Base-by-base conservation (phyloP, 345 rosid genomes). In the Trapa incisa region DNA sequence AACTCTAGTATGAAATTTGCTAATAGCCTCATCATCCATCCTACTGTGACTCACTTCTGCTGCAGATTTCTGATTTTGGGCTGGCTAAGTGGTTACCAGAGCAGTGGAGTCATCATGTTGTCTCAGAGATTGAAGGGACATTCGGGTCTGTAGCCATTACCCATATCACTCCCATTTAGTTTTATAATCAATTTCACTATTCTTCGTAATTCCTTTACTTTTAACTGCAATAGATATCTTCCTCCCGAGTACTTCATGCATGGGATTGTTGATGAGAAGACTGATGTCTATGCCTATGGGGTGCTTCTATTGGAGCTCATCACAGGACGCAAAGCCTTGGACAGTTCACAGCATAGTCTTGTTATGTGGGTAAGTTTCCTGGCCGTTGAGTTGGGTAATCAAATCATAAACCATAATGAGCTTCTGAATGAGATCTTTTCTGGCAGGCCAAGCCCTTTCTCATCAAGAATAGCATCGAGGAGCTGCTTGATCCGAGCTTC, bases 171-270 rank as follows among this genome's bases (percentile, higher is more conserved):
- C 39, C 29, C 13, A 33, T 12, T 39, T 7, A 36, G 42, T 7
- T 36, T 13, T 61, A n/a, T 15, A 15, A 16, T 33, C 47, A 15
- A 37, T 37, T 2, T 11, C 65, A 15, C 64, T 4, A 0, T 35
- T 36, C 16, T 22, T 0, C 2, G 7, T 36, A 3, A 38, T 53
- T 32, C 45, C 63, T 48, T 45, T 73, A 63, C 3, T 17, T 54
- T 60, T n/a, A 43, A 4, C 3, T 16, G 66, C 68, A 10, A 5
- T 83, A 93, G 95, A 5, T 90, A 90, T 72, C 94, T 88, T 74
- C 92, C 98, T 10, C 98, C 97, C 0, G 96, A 90, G 81, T 90
- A 84, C 79, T 88, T 93, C 83, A 84, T 84, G 97, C 91, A 93
- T 29, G 96, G 96, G 11, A 83, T 83, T 48, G 98, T 93, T n/a